A percentile compares a stretch with the other conserved stretches of the same genome.
These are phyloP conservation scores for Whalleya microplaca DNA, from an alignment of 2,329 filamentous ascomycete genomes.

Conservation along the genomic window DNA sequence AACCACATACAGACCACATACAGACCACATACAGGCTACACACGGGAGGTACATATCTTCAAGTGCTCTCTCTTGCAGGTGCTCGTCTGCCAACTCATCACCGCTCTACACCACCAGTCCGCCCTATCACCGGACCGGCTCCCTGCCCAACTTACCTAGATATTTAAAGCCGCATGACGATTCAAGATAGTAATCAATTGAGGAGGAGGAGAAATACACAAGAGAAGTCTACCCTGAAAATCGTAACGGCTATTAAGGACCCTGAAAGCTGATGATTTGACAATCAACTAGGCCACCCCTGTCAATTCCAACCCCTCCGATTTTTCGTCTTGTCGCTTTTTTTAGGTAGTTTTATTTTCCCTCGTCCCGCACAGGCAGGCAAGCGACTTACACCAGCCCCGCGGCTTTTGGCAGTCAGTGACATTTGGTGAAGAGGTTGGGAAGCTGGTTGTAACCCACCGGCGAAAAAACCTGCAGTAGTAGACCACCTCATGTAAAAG, in stretches of 20 bases:
- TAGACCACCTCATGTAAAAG: slow-evolving; percentile 21
- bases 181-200: slow-evolving; percentile 11
- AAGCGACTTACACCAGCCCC: slow-evolving; percentile 33
- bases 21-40: too few relatives aligned
- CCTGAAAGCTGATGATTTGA: slow-evolving; percentile 10
- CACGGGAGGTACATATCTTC: too few relatives aligned
- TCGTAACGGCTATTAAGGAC: slow-evolving; percentile 1
- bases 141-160: background rate
- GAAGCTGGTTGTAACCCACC: slow-evolving; percentile 23
- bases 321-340: too few relatives aligned
- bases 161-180: slow-evolving; percentile 1
- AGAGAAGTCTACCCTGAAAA: background rate
- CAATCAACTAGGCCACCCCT: slow-evolving; percentile 24
- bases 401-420: slow-evolving; percentile 26
- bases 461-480: slow-evolving; percentile 16
- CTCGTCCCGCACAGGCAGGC: slow-evolving; percentile 11
- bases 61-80: slow-evolving; percentile 2
- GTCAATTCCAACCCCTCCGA: slow-evolving; percentile 34
- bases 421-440: slow-evolving; percentile 32
- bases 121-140: background rate
- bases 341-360: too few relatives aligned
- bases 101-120: slow-evolving; percentile 10
- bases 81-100: slow-evolving; percentile 35
- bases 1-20: too few relatives aligned
- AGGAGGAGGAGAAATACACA: background rate